Evolutionary conservation across 2,329 filamentous ascomycete species (phyloP), one percentile per base, ranked within the genome.

Genomic region (Moelleriella libera): DNA sequence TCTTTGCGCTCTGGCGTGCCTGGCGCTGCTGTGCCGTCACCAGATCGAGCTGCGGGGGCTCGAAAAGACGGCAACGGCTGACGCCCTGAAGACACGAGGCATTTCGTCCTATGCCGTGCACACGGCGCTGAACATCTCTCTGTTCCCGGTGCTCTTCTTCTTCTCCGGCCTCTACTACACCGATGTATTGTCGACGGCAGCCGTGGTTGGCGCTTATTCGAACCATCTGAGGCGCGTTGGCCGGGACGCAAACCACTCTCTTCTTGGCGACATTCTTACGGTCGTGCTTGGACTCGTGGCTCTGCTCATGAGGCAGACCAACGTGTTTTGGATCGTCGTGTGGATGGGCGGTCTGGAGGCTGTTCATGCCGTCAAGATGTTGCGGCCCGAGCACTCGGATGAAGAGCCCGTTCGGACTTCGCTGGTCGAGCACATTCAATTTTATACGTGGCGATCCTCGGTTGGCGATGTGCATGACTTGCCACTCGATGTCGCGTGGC

Each of bases 161-260:
- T 98, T 98, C 64, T 92, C 88, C 0, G 88, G 80, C 0, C 70
- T 98, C 6, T 98, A 94, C 63, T 98, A 98, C 63, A 98, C 92
- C 0, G 92, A 98, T 62, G 76, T 96, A 3, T 72, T 85, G 45
- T 94, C 90, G 0, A 85, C 88, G 0, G 69, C 85, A 6, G 73
- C 80, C 1, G 86, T 96, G 0, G 66, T 96, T 7, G 61, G 79
- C 2, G 78, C 80, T 1, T 92, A 89, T 58, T 68, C 74, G 37
- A 68, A 74, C 48, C 74, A 76, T 51, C 62, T 80, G 5, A 51
- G 58, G 29, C 70, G 76, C 12, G 52, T 74, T 2, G 63, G 62
- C 14, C 49, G 53, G 32, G 51, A 57, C 9, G 45, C 44, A 6
- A 63, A 59, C 21, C 21, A 21, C 5, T 64, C 65, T 0, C 12